Percentiles rank a stretch among this genome's conserved stretches.
These are phyloP conservation scores for Lentinula detonsa DNA, from an alignment of 768 basidiomycete genomes.

Conservation along the genomic window DNA sequence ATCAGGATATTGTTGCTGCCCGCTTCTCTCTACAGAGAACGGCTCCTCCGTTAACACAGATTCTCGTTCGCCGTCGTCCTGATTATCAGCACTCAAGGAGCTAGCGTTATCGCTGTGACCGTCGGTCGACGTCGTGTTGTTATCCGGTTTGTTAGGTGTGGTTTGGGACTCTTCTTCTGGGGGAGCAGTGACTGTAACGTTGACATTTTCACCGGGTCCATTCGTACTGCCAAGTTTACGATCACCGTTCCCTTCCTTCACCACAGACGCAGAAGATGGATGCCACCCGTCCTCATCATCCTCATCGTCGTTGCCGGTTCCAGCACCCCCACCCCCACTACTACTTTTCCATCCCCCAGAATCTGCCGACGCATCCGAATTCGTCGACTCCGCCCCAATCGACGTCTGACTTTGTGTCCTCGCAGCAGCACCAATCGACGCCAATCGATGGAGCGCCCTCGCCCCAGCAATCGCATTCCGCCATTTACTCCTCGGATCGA, in stretches of 20 bases:
- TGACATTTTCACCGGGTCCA: conserved; percentile 30
- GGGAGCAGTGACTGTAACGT: conserved; percentile 29
- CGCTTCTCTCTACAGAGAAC: background rate
- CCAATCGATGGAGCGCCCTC: conserved; percentile 34
- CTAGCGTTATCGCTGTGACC: conserved; percentile 4
- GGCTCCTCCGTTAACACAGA: conserved; percentile 6
- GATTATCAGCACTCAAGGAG: background rate
- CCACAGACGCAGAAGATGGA: background rate
- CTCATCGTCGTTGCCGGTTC: background rate
- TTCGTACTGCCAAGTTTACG: conserved; percentile 8
- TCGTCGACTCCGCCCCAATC: background rate
- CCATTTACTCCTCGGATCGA: conserved; percentile 74
- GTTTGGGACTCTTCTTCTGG: background rate
- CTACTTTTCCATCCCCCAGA: background rate
- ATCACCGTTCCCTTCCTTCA: background rate
- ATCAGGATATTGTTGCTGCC: background rate
- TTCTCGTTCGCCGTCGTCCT: conserved; percentile 19
- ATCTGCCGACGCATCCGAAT: background rate
- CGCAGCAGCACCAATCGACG: conserved; percentile 12
- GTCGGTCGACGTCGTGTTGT: conserved; percentile 1
- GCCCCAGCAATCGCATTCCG: conserved; percentile 56
- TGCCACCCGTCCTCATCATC: conserved; percentile 4
- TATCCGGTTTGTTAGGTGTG: background rate
- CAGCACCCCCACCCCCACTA: background rate
- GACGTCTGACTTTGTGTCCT: background rate